Evolutionary conservation across 2,329 filamentous ascomycete species (phyloP).

Genomic region (Fonsecaea monophora): DNA sequence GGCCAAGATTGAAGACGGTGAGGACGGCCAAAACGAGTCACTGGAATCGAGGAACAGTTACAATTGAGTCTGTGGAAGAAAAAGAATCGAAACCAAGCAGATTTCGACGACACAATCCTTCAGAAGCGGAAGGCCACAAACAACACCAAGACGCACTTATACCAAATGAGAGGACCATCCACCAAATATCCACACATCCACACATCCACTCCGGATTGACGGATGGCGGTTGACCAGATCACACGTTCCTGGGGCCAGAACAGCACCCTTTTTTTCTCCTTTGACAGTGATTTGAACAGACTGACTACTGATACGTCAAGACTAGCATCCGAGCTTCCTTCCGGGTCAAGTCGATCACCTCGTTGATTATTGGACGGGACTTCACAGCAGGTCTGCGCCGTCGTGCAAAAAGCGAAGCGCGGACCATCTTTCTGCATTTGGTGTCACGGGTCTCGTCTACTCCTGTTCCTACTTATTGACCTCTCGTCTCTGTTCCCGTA

Average conservation of each 20-base stretch:
- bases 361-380: background rate
- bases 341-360: conserved; percentile 1
- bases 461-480: background rate
- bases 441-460: background rate
- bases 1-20: background rate
- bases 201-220: background rate
- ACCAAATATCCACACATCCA: background rate
- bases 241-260: background rate
- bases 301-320: background rate
- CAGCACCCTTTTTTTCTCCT: background rate
- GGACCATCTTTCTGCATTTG: conserved; percentile 1
- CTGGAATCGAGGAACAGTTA: background rate
- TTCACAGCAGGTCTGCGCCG: background rate
- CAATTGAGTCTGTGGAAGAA: background rate
- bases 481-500: background rate
- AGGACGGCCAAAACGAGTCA: background rate
- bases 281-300: background rate
- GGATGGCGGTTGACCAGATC: background rate
- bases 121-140: background rate
- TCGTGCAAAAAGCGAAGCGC: conserved; percentile 1
- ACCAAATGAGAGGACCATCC: background rate
- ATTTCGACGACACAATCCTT: background rate
- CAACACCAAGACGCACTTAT: background rate
- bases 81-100: background rate
- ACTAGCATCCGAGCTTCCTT: background rate